Base-by-base conservation (phyloP, 148 eudicot species). In the Limonium bicolor region DNA sequence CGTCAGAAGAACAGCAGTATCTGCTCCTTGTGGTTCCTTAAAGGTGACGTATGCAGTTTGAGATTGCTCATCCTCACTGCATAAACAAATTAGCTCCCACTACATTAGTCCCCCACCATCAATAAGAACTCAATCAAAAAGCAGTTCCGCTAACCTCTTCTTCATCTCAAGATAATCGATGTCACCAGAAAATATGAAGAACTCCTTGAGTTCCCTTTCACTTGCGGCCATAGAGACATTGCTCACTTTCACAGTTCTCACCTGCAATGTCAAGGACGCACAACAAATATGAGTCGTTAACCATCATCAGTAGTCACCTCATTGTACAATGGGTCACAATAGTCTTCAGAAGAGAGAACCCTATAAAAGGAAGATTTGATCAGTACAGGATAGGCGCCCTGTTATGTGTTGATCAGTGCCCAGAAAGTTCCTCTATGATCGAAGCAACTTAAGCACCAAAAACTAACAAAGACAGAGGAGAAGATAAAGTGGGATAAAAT, bases 1-100 rank as follows among this genome's bases (percentile, higher is more conserved):
- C 67, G 96, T 73, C 45, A 87, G 94, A 61, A 87, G 94, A 63
- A 84, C 90, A 4, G 96, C 96, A 54, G 90, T 87, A 62, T 82
- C 94, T 50, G 96, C 96, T 16, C 90, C 90, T 56, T 76, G 80
- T 31, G 78, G 24, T 45, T 79, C 90, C 68, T 76, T 79, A 53
- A 87, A 87, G 41, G 86, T 87, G 60, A 87, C 94, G 63, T 71
- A 76, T 50, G 94, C 94, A 54, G 56, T 68, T 63, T 82, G 96
- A 64, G 94, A 76, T 4, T 86, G 66, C 67, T 82, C 90, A 60
- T 55, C 74, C 52, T 72, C 94, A 61, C 96, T 87, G 52, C 21
- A 53, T 30, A 4, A 52, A 23, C 25, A 29, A 21, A 22, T 7
- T 21, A 27, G 11, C 20, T 20, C 20, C 27, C 36, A 40, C 18